Percentiles rank a stretch among this genome's conserved stretches.
These are phyloP conservation scores for Colletotrichum sp. DNA, from an alignment of 2,329 filamentous ascomycete genomes.

Conservation along the genomic window DNA sequence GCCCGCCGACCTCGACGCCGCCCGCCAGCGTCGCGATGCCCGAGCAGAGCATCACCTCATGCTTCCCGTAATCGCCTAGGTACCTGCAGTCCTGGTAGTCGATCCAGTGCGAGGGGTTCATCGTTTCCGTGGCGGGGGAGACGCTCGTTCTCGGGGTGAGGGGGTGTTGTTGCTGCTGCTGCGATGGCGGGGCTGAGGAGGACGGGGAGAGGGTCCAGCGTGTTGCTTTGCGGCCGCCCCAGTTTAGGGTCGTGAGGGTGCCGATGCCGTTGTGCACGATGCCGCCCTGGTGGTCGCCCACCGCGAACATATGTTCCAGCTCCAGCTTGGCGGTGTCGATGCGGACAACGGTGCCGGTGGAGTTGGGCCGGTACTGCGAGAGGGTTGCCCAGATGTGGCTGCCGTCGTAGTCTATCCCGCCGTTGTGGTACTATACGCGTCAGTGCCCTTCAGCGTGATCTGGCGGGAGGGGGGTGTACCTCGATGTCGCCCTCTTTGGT, in stretches of 20 bases:
- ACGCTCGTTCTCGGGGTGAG: not conserved
- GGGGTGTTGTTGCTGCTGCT: not conserved
- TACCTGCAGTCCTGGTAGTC: conserved; percentile 60
- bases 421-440: conserved; percentile 45
- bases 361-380: conserved; percentile 52
- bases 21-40: conserved; percentile 42
- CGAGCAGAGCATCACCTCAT: conserved; percentile 48
- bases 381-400: conserved; percentile 50
- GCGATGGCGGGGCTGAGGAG: no score
- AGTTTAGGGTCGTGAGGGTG: conserved; percentile 46
- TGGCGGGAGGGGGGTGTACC: not conserved
- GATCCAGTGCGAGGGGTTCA: conserved; percentile 48
- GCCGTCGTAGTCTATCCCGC: conserved; percentile 55
- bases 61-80: conserved; percentile 36
- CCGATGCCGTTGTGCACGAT: conserved; percentile 42
- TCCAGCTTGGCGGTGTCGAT: conserved; percentile 40
- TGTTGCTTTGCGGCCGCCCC: conserved; percentile 48
- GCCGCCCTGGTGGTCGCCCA: conserved; percentile 50
- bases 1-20: conserved; percentile 42
- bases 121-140: conserved; percentile 23
- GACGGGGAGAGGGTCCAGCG: conserved; percentile 33
- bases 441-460: not conserved
- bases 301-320: conserved; percentile 36
- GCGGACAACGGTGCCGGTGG: conserved; percentile 45
- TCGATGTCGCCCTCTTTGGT: conserved; percentile 33